Evolutionary conservation across 148 eudicot species (phyloP).

Genomic region (Polygonum maritimum): DNA sequence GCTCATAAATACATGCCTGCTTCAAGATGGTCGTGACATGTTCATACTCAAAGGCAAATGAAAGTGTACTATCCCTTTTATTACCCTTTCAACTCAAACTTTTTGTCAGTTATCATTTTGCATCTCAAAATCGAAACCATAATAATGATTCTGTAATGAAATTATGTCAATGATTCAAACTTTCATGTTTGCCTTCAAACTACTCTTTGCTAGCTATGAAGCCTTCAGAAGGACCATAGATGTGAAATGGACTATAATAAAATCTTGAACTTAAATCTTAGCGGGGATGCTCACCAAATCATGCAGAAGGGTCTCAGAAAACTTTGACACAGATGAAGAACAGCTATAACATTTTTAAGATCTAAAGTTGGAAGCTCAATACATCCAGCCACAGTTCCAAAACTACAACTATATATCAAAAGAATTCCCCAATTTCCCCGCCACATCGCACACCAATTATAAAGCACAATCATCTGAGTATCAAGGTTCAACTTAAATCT

Average conservation of each 20-base stretch:
- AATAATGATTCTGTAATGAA: background rate
- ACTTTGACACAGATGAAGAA: background rate
- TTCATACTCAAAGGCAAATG: background rate
- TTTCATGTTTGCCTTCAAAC: background rate
- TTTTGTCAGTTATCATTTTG: background rate
- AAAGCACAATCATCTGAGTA: background rate
- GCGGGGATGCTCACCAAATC: background rate
- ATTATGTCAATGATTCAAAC: background rate
- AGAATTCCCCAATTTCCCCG: background rate
- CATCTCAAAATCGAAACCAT: background rate
- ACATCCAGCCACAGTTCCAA: background rate
- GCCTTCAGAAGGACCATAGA: background rate
- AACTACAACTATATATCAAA: background rate
- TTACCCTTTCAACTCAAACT: background rate
- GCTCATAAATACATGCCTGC: background rate
- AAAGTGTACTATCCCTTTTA: background rate
- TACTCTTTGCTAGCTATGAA: background rate
- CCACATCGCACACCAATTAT: background rate
- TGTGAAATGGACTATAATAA: background rate
- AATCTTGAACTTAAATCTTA: background rate
- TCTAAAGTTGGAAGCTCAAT: background rate
- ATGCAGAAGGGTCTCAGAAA: background rate
- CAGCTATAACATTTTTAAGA: background rate
- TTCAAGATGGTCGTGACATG: background rate
- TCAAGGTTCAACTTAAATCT: background rate